A percentile compares a stretch with the other conserved stretches of the same genome.
Conservation (phyloP, 371 early-diverging fungal genomes). For the Actinomortierella wolfii region DNA sequence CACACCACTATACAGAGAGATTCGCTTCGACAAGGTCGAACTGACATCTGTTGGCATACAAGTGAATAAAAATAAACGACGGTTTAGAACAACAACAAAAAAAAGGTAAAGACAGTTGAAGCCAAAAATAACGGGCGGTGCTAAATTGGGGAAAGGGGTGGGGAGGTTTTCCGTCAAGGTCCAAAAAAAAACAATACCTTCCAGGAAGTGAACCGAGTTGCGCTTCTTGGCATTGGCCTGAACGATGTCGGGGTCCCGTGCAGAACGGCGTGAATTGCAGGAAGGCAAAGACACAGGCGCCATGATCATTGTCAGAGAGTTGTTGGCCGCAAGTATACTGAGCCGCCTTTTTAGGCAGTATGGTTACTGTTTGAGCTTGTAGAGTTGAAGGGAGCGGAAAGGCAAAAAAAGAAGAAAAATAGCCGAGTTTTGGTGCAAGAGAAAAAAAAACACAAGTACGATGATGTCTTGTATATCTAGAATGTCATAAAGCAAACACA, state of each 20-base stretch:
- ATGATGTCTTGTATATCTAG: too few species aligned
- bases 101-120: not conserved
- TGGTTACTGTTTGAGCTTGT: too few species aligned
- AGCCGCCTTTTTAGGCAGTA: too few species aligned
- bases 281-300: conserved; percentile 25
- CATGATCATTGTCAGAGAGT: conserved; percentile 11
- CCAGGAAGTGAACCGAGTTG: conserved; percentile 18
- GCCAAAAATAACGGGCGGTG: not conserved
- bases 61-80: not conserved
- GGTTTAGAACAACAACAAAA: too few species aligned
- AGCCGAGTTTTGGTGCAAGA: too few species aligned
- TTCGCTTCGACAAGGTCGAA: conserved; percentile 12
- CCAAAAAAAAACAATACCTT: conserved; percentile 14
- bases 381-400: too few species aligned
- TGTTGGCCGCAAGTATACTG: too few species aligned
- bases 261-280: conserved; percentile 8
- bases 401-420: too few species aligned
- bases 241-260: too few species aligned
- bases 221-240: conserved; percentile 3
- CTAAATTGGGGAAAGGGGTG: not conserved
- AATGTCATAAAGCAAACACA: too few species aligned
- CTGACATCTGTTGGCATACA: not conserved
- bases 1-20: conserved; percentile 10
- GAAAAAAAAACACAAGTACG: too few species aligned
- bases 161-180: conserved; percentile 1